Base-by-base conservation (phyloP, 2,329 filamentous ascomycete species). In the Xenoacremonium recifei region DNA sequence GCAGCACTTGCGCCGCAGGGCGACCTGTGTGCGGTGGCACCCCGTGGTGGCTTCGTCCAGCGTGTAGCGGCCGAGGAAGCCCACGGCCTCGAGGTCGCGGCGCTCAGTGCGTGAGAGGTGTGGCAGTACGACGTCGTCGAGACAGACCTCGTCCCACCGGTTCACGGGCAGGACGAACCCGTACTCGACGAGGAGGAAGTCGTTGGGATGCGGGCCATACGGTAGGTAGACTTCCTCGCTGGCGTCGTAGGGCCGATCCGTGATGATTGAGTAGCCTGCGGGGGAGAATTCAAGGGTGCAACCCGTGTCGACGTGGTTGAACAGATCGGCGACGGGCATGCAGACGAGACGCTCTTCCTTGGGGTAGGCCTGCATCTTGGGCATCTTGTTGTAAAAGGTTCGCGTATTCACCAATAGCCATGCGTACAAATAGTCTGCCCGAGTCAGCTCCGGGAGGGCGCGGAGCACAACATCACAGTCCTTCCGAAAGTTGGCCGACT, bases 271-370 rank as follows among this genome's bases (percentile, higher is more conserved):
- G 27, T 80, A 82, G 20, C 73, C 72, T 9, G 51, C 51, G 29
- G 73, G 65, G 5, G 67, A 60, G 55, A 78, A 80, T 3, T 64
- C 61, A 0, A 84, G 79, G 15, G 68, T 60, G 59, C 80, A 83
- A 6, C 75, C 72, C 11, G 50, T 50, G 19, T 70, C 66, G 17
- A 67, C 62, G 50, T 77, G 76, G 53, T 80, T 90, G 70, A 89
- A 84, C 41, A 87, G 79, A 60, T 90, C 86, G 2, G 84, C 80
- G 25, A 87, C 82, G 1, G 86, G 86, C 61, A 83, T 84, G 51
- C 89, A 73, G 9, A 79, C 79, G 70, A 88, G 79, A 55, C 79
- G 79, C 53, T 87, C 84, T 51, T 76, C 62, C 54, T 65, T 56
- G 52, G 64, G 50, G 18, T 68, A 61, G 47, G 62, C 54, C 57